A percentile compares a stretch with the other conserved stretches of the same genome.
Evolutionary conservation across 2,329 filamentous ascomycete species (phyloP).

Genomic region (Neospermospora avenae): DNA sequence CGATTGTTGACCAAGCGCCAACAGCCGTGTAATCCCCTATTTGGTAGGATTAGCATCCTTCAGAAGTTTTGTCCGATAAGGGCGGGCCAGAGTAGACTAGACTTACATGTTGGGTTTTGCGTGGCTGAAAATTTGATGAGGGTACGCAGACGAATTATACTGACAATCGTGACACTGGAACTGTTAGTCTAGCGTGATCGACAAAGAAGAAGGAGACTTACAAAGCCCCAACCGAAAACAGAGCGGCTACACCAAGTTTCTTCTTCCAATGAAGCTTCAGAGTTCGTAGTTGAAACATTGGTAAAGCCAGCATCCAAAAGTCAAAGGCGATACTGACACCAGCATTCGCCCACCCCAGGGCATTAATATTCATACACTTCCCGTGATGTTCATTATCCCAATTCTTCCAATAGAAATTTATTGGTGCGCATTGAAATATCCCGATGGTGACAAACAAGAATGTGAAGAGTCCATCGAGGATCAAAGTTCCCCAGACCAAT

Average conservation of each 20-base stretch:
- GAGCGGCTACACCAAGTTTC: conserved; percentile 47
- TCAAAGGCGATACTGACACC: conserved; percentile 52
- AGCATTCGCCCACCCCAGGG: conserved; percentile 49
- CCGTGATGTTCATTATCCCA: conserved; percentile 50
- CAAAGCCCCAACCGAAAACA: conserved; percentile 41
- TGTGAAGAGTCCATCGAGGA: conserved; percentile 40
- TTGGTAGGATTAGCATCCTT: background rate
- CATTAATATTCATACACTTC: conserved; percentile 47
- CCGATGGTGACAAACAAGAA: conserved; percentile 36
- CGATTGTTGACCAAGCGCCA: conserved; percentile 25
- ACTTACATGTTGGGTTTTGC: conserved; percentile 22
- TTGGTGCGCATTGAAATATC: conserved; percentile 50
- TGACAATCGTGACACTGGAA: conserved; percentile 28
- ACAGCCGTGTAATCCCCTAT: conserved; percentile 24
- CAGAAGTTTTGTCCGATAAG: no score
- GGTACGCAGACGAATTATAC: conserved; percentile 27
- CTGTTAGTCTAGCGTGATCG: background rate
- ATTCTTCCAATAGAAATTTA: conserved; percentile 49
- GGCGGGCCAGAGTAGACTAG: background rate
- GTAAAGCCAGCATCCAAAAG: conserved; percentile 49
- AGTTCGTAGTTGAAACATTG: conserved; percentile 43
- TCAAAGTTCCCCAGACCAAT: conserved; percentile 43
- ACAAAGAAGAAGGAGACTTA: background rate
- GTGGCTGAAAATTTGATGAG: conserved; percentile 25
- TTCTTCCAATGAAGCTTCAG: conserved; percentile 46